These are phyloP conservation scores for Thielaviopsis musarum DNA, from an alignment of 2,329 filamentous ascomycete genomes.

Conservation along the genomic window DNA sequence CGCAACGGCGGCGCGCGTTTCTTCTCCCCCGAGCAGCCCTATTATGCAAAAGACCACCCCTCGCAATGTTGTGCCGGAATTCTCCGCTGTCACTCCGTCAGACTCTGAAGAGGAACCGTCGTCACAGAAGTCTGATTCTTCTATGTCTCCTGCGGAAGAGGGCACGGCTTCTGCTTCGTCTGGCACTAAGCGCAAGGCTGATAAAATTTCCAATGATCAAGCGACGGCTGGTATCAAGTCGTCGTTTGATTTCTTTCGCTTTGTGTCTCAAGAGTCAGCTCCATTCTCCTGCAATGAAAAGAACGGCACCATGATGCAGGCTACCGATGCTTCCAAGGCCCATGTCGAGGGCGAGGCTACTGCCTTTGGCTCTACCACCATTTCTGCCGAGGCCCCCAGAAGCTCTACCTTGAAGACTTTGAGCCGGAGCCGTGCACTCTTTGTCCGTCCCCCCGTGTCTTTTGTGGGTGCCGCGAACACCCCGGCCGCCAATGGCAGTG, in stretches of 20 bases:
- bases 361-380: neutral
- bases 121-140: neutral
- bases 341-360: neutral
- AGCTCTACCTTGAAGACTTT: neutral
- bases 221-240: neutral
- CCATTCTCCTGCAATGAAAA: neutral
- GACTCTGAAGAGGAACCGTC: neutral
- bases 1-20: neutral
- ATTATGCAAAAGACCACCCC: neutral
- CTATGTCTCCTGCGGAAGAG: neutral
- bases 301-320: neutral
- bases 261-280: neutral
- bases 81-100: neutral
- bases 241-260: neutral
- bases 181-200: slow-evolving; percentile 10
- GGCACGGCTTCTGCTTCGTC: neutral
- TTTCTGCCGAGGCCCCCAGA: neutral
- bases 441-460: neutral
- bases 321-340: neutral
- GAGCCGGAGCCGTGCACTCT: neutral
- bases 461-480: neutral
- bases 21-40: neutral
- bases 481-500: neutral
- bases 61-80: neutral
- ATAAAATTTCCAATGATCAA: slow-evolving; percentile 8